Conservation (phyloP, 2,329 filamentous ascomycete species). For the Aspergillus sp. region DNA sequence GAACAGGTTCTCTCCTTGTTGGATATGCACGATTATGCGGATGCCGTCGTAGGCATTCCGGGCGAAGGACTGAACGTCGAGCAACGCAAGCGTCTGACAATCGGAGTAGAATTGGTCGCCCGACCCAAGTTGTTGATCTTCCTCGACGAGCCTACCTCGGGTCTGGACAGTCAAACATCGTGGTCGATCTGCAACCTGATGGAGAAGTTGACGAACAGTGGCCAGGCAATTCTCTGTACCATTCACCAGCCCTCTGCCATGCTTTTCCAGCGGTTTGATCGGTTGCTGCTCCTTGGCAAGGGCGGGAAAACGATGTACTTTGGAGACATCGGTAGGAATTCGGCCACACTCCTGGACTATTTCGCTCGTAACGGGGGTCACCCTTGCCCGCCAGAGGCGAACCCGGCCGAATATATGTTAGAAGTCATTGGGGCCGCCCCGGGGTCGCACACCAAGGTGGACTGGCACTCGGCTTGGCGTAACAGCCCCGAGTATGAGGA, state of each 20-base stretch:
- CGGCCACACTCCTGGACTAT: slow-evolving; percentile 55
- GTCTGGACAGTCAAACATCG: slow-evolving; percentile 83
- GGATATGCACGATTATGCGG: slow-evolving; percentile 85
- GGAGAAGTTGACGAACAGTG: slow-evolving; percentile 79
- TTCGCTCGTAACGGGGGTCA: slow-evolving; percentile 61
- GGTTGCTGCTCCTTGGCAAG: slow-evolving; percentile 59
- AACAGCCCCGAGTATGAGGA: slow-evolving; percentile 53
- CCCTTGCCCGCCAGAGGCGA: slow-evolving; percentile 58
- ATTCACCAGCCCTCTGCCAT: slow-evolving; percentile 91
- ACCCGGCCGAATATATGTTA: slow-evolving; percentile 72
- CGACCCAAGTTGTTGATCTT: slow-evolving; percentile 86
- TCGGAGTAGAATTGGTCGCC: slow-evolving; percentile 89
- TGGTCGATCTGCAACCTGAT: slow-evolving; percentile 84
- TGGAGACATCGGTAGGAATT: slow-evolving; percentile 60
- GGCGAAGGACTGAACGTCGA: slow-evolving; percentile 68
- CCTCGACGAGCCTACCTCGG: slow-evolving; percentile 86
- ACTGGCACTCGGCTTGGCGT: slow-evolving; percentile 55
- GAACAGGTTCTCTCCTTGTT: slow-evolving; percentile 71
- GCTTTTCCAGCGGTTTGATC: slow-evolving; percentile 78
- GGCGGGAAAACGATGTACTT: slow-evolving; percentile 67
- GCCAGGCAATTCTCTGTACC: slow-evolving; percentile 86
- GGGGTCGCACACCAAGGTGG: slow-evolving; percentile 56
- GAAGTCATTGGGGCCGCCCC: slow-evolving; percentile 55
- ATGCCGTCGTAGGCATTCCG: slow-evolving; percentile 80
- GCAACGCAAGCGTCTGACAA: slow-evolving; percentile 71